Evolutionary conservation across 805 yeast genomes (phyloP).

Genomic region (Lipomyces japonicus): DNA sequence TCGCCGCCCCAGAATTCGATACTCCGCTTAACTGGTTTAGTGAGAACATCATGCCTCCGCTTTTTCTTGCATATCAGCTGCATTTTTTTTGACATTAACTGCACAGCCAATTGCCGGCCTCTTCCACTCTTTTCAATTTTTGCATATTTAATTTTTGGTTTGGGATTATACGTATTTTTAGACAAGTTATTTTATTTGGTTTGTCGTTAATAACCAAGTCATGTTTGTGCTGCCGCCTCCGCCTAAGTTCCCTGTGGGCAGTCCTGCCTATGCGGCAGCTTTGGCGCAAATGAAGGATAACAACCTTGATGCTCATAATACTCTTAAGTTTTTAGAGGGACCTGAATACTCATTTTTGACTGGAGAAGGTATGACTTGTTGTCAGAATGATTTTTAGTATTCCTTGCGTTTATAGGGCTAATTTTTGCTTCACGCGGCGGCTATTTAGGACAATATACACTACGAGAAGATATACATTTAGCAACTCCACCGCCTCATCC

Average conservation of each 20-base stretch:
- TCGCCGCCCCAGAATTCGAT: no score
- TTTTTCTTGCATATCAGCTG: no score
- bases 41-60: no score
- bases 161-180: no score
- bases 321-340: constrained; percentile 28
- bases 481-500: constrained; percentile 43
- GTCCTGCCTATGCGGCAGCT: constrained; percentile 29
- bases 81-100: no score
- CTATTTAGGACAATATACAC: constrained; percentile 23
- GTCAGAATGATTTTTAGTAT: constrained; percentile 5
- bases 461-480: constrained; percentile 31
- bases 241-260: constrained; percentile 33
- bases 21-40: no score
- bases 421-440: background rate
- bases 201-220: no score
- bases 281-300: constrained; percentile 23
- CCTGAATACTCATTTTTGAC: constrained; percentile 32
- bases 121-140: no score
- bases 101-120: no score
- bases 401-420: background rate
- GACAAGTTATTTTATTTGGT: no score
- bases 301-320: constrained; percentile 28
- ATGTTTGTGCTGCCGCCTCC: constrained; percentile 38
- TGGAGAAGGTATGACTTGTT: constrained; percentile 36
- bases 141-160: no score